These are phyloP conservation scores for Pseudocercospora fuligena DNA, from an alignment of 2,329 filamentous ascomycete genomes.

Conservation along the genomic window DNA sequence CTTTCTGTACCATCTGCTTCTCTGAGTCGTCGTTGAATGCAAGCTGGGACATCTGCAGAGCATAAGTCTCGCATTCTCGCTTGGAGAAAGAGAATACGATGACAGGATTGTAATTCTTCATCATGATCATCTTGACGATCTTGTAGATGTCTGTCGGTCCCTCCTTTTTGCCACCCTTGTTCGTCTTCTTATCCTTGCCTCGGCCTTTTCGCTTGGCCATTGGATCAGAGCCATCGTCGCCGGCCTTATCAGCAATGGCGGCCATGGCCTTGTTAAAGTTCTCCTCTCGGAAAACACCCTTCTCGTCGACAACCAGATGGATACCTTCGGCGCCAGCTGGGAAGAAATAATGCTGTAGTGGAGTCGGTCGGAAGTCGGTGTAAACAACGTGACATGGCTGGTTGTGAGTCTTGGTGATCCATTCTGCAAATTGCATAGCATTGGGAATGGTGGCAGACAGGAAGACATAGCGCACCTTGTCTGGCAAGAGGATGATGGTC, in stretches of 20 bases:
- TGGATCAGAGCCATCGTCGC: conserved; percentile 78
- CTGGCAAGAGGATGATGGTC: conserved; percentile 94
- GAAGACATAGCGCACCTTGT: conserved; percentile 99
- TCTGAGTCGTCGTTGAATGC: conserved; percentile 97
- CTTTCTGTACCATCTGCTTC: conserved; percentile 90
- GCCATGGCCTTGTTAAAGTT: conserved; percentile 98
- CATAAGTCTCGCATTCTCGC: conserved; percentile 89
- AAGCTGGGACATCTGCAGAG: conserved; percentile 81
- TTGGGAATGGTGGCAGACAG: conserved; percentile 98
- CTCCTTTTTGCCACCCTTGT: conserved; percentile 79
- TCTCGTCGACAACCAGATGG: conserved; percentile 93
- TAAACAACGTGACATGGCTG: conserved; percentile 99
- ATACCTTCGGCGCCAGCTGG: conserved; percentile 91
- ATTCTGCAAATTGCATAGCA: conserved; percentile 98
- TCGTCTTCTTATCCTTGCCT: conserved; percentile 88
- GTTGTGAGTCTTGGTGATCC: conserved; percentile 97
- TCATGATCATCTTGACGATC: conserved; percentile 98
- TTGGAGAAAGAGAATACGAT: conserved; percentile 99
- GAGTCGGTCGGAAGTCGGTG: conserved; percentile 92
- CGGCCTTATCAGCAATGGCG: conserved; percentile 84
- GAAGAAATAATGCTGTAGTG: conserved; percentile 97
- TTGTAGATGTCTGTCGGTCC: conserved; percentile 87
- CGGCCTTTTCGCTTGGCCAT: conserved; percentile 81
- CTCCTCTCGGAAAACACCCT: conserved; percentile 91
- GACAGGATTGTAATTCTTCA: conserved; percentile 95